A percentile compares a stretch with the other conserved stretches of the same genome.
Evolutionary conservation across 495 filamentous ascomycete genomes (phyloP).

Genomic region (Zalerion maritima): DNA sequence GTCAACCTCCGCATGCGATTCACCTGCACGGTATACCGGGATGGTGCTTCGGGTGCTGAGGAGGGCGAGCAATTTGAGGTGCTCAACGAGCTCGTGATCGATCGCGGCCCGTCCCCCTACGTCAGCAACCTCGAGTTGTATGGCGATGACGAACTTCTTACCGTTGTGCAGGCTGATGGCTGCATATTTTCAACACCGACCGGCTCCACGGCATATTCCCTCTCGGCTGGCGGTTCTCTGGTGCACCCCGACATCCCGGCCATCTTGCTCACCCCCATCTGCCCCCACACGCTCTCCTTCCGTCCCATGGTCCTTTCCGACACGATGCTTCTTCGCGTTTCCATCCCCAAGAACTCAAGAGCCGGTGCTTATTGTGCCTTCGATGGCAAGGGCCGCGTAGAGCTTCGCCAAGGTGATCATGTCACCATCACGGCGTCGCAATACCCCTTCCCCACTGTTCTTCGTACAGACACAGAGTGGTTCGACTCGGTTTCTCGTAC

Average conservation of each 20-base stretch:
- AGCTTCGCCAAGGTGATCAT: constrained; percentile 80
- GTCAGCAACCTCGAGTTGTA: constrained; percentile 92
- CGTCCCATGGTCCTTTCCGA: constrained; percentile 98
- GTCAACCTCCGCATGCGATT: constrained; percentile 96
- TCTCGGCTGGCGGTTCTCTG: constrained; percentile 88
- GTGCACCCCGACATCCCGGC: constrained; percentile 95
- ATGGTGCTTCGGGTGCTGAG: constrained; percentile 29
- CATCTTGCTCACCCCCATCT: constrained; percentile 94
- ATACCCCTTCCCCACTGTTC: constrained; percentile 91
- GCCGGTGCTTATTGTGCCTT: constrained; percentile 92
- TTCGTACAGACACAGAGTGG: constrained; percentile 72
- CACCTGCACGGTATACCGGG: constrained; percentile 85
- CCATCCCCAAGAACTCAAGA: constrained; percentile 67
- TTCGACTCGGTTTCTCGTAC: constrained; percentile 86
- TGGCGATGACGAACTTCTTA: constrained; percentile 82
- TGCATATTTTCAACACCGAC: constrained; percentile 96
- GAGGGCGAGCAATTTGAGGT: constrained; percentile 86
- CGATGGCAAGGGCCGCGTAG: constrained; percentile 88
- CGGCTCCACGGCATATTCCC: constrained; percentile 86
- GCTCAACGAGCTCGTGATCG: constrained; percentile 93
- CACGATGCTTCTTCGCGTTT: constrained; percentile 75
- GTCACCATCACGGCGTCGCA: constrained; percentile 88
- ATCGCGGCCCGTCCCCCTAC: constrained; percentile 91
- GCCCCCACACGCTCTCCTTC: constrained; percentile 92
- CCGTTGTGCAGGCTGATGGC: constrained; percentile 88